phyloP scores from a whole-genome alignment of 192 early-diverging fungal species.

The Allomyces macrogynus region DNA sequence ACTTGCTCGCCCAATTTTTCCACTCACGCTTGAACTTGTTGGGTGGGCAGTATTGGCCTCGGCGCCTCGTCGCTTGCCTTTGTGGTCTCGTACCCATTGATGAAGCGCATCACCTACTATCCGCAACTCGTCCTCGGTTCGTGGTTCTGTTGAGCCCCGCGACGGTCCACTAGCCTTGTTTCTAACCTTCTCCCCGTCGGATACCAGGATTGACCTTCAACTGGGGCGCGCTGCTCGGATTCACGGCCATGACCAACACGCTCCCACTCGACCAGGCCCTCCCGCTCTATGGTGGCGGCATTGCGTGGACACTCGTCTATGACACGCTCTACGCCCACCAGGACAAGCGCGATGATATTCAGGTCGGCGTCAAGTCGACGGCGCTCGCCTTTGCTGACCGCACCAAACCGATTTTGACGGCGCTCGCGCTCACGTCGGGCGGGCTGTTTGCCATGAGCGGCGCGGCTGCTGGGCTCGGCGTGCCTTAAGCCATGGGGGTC shows the following conservation, averaged over 20 bases:
- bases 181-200: not conserved
- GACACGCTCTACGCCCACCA: slow-evolving; percentile 96
- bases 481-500: slow-evolving; percentile 45
- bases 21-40: no score
- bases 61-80: slow-evolving; percentile 61
- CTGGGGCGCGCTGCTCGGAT: slow-evolving; percentile 80
- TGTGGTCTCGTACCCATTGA: slow-evolving; percentile 64
- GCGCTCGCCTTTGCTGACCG: slow-evolving; percentile 64
- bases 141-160: not conserved
- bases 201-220: slow-evolving; percentile 58
- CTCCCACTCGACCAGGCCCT: slow-evolving; percentile 25
- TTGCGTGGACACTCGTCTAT: slow-evolving; percentile 87
- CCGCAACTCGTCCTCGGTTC: slow-evolving; percentile 66
- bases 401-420: slow-evolving; percentile 41
- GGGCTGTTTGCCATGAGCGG: slow-evolving; percentile 48
- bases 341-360: slow-evolving; percentile 78
- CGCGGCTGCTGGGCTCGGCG: slow-evolving; percentile 55
- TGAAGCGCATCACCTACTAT: slow-evolving; percentile 94
- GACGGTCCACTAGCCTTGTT: not conserved
- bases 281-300: slow-evolving; percentile 65
- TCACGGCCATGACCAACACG: slow-evolving; percentile 54
- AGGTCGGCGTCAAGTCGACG: slow-evolving; percentile 76
- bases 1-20: no score
- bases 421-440: slow-evolving; percentile 49
- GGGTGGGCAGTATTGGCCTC: slow-evolving; percentile 28